These are phyloP conservation scores for Turritis glabra DNA, from an alignment of 345 rosid species.

Conservation along the genomic window DNA sequence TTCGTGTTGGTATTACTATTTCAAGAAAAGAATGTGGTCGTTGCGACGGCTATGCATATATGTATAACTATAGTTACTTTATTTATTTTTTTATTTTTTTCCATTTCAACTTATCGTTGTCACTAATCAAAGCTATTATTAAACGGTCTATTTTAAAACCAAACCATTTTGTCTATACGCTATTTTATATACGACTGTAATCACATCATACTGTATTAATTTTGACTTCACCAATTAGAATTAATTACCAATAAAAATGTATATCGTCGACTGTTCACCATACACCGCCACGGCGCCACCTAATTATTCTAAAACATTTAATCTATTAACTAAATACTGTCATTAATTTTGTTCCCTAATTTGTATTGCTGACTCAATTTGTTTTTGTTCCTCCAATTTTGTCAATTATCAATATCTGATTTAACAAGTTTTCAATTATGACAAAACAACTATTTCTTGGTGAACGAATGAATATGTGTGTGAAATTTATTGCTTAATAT, in stretches of 20 bases:
- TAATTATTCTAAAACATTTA: constrained; percentile 1
- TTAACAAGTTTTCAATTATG: not conserved
- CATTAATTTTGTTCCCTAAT: not conserved
- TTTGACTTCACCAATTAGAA: not conserved
- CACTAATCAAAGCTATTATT: not conserved
- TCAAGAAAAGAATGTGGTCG: not conserved
- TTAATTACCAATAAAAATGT: not conserved
- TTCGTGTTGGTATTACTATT: not conserved
- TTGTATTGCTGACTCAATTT: not conserved
- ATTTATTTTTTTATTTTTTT: not conserved
- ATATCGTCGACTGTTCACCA: not conserved
- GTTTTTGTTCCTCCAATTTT: not conserved
- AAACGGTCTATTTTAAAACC: not conserved
- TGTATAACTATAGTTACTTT: not conserved
- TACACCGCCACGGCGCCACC: constrained; percentile 2
- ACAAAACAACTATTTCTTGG: not conserved
- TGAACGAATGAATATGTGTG: not conserved
- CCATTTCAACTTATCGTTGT: not conserved
- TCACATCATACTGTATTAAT: not conserved
- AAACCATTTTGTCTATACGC: not conserved
- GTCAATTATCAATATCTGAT: not conserved
- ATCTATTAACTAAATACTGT: not conserved
- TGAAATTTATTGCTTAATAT: not conserved
- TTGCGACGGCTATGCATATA: not conserved
- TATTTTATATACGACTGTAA: not conserved